Evolutionary conservation across 768 basidiomycete species (phyloP).

Genomic region (Lyophyllum shimeji): DNA sequence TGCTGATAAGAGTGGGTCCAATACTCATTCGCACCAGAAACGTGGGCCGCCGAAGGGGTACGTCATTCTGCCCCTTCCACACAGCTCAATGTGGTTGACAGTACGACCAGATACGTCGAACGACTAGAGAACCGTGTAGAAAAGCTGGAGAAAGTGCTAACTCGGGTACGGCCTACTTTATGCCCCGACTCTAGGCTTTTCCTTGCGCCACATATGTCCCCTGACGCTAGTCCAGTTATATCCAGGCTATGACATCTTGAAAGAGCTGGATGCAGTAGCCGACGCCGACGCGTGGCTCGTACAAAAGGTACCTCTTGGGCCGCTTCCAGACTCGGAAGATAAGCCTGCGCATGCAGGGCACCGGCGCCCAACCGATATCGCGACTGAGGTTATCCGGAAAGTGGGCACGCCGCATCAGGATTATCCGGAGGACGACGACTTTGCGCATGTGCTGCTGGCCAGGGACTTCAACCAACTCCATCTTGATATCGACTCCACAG

Average conservation of each 20-base stretch:
- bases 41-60: slow-evolving; percentile 67
- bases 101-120: slow-evolving; percentile 51
- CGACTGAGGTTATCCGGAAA: slow-evolving; percentile 34
- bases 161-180: slow-evolving; percentile 23
- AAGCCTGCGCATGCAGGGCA: not conserved
- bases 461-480: not conserved
- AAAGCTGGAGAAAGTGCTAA: slow-evolving; percentile 61
- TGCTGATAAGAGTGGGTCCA: not conserved
- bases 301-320: not conserved
- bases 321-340: not conserved
- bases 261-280: slow-evolving; percentile 44
- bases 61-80: slow-evolving; percentile 6
- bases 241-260: slow-evolving; percentile 61
- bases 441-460: slow-evolving; percentile 22
- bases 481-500: slow-evolving; percentile 26
- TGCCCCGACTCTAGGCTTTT: not conserved
- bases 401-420: slow-evolving; percentile 18
- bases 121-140: slow-evolving; percentile 57
- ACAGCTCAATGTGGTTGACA: not conserved
- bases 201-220: not conserved
- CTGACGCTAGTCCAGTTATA: slow-evolving; percentile 45
- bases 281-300: slow-evolving; percentile 16
- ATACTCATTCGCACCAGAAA: slow-evolving; percentile 29
- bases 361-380: slow-evolving; percentile 22
- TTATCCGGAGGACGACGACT: slow-evolving; percentile 35